Evolutionary conservation across 2,329 filamentous ascomycete species (phyloP).

Genomic region (Fusarium avenaceum): DNA sequence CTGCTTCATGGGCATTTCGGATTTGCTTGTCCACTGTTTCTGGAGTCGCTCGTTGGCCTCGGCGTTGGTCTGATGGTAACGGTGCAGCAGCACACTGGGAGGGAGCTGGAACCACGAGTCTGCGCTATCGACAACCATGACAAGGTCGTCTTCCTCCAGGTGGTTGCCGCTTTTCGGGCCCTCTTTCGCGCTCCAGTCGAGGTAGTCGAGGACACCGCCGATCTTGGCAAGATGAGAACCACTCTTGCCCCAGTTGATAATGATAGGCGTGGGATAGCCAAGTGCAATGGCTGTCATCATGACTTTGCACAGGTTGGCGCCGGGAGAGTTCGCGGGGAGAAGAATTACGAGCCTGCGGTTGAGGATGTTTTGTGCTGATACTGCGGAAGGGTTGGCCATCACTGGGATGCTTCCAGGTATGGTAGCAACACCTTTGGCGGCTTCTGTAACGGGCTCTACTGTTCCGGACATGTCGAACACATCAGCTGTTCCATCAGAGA

Average conservation of each 20-base stretch:
- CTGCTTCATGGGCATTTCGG: conserved; percentile 40
- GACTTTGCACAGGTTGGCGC: conserved; percentile 48
- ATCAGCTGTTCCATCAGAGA: conserved; percentile 29
- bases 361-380: neutral
- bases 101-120: conserved; percentile 52
- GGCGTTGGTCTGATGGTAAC: conserved; percentile 44
- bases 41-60: conserved; percentile 35
- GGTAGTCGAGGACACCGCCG: conserved; percentile 47
- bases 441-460: neutral
- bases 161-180: conserved; percentile 18
- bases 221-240: conserved; percentile 49
- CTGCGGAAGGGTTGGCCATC: neutral
- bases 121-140: conserved; percentile 48
- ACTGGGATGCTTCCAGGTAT: conserved; percentile 11
- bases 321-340: conserved; percentile 38
- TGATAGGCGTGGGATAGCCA: conserved; percentile 49
- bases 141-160: conserved; percentile 44
- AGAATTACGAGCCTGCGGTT: conserved; percentile 41
- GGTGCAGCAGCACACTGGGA: conserved; percentile 46
- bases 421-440: neutral
- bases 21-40: conserved; percentile 20
- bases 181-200: conserved; percentile 38
- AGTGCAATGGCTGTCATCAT: conserved; percentile 46
- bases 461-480: conserved; percentile 17
- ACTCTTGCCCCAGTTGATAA: conserved; percentile 49